Conservation (phyloP, 169 alveolate genomes). For the Eimeria acervulina region DNA sequence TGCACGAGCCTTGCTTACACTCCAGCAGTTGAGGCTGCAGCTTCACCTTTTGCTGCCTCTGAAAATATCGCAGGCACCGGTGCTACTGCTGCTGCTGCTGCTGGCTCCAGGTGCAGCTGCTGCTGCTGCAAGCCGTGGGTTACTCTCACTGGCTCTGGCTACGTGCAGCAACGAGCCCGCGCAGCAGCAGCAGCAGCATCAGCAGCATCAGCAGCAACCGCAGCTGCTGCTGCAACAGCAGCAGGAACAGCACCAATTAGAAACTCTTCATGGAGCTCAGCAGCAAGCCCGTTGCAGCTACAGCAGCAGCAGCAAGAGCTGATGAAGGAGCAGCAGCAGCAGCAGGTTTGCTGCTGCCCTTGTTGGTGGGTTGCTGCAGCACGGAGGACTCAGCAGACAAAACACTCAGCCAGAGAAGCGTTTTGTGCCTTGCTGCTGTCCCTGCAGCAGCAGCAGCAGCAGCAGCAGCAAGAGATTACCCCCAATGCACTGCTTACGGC, state of each 20-base stretch:
- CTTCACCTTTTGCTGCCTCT: neutral
- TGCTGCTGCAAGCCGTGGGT: constrained; percentile 75
- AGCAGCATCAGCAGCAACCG: constrained; percentile 34
- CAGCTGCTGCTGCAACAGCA: constrained; percentile 42
- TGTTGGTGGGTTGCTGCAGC: constrained; percentile 71
- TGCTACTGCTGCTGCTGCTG: constrained; percentile 47
- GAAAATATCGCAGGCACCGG: neutral
- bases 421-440: constrained; percentile 47
- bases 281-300: constrained; percentile 40
- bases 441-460: constrained; percentile 70
- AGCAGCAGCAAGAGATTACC: neutral
- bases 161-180: neutral
- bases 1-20: neutral
- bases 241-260: constrained; percentile 1
- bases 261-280: constrained; percentile 3
- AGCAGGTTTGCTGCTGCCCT: constrained; percentile 53
- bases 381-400: constrained; percentile 27
- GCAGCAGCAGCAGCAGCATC: constrained; percentile 27
- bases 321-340: constrained; percentile 56
- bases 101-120: constrained; percentile 10
- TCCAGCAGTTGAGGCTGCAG: neutral
- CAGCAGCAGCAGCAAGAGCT: constrained; percentile 58
- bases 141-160: neutral
- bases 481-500: neutral
- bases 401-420: neutral